Evolutionary conservation across 2,329 filamentous ascomycete genomes (phyloP).

Genomic region (Penicillium sp.): DNA sequence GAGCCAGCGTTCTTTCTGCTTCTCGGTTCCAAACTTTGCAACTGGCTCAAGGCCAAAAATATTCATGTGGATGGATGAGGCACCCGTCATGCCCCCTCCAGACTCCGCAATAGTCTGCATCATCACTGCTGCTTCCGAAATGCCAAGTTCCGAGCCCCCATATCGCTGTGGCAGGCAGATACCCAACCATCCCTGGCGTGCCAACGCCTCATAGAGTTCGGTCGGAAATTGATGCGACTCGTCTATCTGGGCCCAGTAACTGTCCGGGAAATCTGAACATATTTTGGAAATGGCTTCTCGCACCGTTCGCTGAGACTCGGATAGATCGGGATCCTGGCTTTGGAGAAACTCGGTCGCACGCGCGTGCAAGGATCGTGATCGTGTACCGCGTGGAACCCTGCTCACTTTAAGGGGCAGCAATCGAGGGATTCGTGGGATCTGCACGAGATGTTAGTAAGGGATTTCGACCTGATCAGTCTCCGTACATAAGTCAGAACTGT

Average conservation of each 20-base stretch:
- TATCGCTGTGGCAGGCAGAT: constrained; percentile 37
- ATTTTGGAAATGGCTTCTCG: constrained; percentile 46
- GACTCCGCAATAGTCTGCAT: no score
- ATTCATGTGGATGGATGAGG: no score
- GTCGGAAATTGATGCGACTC: constrained; percentile 37
- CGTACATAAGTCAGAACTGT: not conserved
- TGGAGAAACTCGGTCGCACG: constrained; percentile 24
- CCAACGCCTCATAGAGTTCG: constrained; percentile 42
- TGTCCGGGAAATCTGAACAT: constrained; percentile 42
- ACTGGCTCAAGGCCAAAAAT: no score
- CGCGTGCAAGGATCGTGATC: constrained; percentile 8
- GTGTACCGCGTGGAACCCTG: not conserved
- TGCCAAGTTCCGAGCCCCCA: no score
- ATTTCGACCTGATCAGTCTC: not conserved
- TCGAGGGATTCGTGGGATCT: not conserved
- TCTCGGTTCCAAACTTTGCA: no score
- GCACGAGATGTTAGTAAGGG: not conserved
- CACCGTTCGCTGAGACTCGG: constrained; percentile 30
- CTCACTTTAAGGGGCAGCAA: not conserved
- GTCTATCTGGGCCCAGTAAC: constrained; percentile 45
- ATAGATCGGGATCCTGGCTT: constrained; percentile 16
- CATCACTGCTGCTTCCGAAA: no score
- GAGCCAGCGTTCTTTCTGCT: constrained; percentile 26
- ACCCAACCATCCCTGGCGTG: constrained; percentile 45
- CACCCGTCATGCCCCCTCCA: no score